These are phyloP conservation scores for Backusella psychrophila DNA, from an alignment of 192 early-diverging fungal genomes.

Conservation along the genomic window DNA sequence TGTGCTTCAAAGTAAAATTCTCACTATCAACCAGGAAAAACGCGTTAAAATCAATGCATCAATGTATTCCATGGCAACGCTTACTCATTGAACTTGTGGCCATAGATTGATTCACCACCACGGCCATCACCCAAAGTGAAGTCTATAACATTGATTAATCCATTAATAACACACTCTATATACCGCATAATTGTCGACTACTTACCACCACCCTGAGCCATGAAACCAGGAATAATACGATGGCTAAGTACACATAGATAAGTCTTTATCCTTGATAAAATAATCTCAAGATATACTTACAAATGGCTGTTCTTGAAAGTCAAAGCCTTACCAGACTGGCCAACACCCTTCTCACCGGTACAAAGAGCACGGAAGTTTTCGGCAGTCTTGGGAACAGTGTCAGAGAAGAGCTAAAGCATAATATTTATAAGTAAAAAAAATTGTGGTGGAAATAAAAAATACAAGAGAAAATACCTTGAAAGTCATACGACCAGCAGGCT, in stretches of 20 bases:
- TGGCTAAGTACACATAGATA: slow-evolving; percentile 35
- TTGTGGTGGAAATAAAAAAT: not conserved
- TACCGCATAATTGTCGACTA: not conserved
- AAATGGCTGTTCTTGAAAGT: slow-evolving; percentile 53
- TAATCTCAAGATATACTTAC: slow-evolving; percentile 27
- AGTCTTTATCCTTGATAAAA: not conserved
- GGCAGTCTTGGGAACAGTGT: slow-evolving; percentile 89
- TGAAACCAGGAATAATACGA: slow-evolving; percentile 59
- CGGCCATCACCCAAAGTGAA: slow-evolving; percentile 67
- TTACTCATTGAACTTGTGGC: slow-evolving; percentile 84
- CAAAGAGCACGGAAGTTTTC: slow-evolving; percentile 89
- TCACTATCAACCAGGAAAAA: slow-evolving; percentile 45
- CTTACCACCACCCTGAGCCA: slow-evolving; percentile 51
- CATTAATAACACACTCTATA: not conserved
- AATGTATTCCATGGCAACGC: not conserved
- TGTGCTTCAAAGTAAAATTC: slow-evolving; percentile 90
- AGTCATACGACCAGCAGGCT: slow-evolving; percentile 53
- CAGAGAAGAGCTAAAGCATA: slow-evolving; percentile 57
- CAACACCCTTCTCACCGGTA: slow-evolving; percentile 59
- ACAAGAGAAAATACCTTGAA: slow-evolving; percentile 37
- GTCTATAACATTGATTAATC: slow-evolving; percentile 23
- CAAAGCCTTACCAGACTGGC: slow-evolving; percentile 60
- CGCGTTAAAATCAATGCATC: slow-evolving; percentile 43
- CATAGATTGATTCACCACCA: slow-evolving; percentile 79
- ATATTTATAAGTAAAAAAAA: not conserved